Conservation (phyloP, 2,329 filamentous ascomycete species). For the Trichocomaceae sp. region DNA sequence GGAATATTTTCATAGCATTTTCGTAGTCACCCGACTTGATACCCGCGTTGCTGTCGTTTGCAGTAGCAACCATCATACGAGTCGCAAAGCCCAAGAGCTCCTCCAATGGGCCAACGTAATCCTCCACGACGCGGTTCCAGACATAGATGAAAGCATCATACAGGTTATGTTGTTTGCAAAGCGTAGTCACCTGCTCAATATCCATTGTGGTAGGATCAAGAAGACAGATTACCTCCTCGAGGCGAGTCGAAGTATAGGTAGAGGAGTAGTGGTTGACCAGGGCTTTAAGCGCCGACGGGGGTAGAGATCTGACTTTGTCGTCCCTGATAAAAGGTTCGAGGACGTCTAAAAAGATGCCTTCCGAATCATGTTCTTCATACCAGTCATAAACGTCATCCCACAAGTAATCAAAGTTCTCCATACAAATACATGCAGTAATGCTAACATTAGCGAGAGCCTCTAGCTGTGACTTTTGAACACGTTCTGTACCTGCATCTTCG, state of each 20-base stretch:
- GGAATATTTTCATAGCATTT: conserved; percentile 83
- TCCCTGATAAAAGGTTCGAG: conserved; percentile 85
- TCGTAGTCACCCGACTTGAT: conserved; percentile 46
- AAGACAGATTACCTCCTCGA: conserved; percentile 93
- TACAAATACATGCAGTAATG: conserved; percentile 72
- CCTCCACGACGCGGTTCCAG: conserved; percentile 83
- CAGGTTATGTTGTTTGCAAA: conserved; percentile 86
- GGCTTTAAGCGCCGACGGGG: conserved; percentile 77
- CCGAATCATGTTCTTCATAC: conserved; percentile 70
- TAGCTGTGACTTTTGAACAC: conserved; percentile 57
- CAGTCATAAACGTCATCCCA: conserved; percentile 87
- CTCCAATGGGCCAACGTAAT: conserved; percentile 85
- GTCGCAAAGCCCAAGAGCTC: conserved; percentile 59
- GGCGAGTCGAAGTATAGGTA: conserved; percentile 64
- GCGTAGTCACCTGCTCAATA: conserved; percentile 79
- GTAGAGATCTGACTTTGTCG: conserved; percentile 64
- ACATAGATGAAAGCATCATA: conserved; percentile 96
- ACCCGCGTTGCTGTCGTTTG: conserved; percentile 42
- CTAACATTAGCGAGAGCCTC: conserved; percentile 74
- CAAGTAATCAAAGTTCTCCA: conserved; percentile 72
- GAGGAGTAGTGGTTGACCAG: conserved; percentile 74
- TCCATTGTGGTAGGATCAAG: conserved; percentile 88
- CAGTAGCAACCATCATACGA: conserved; percentile 17
- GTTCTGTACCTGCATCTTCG: conserved; percentile 41
- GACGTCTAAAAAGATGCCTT: conserved; percentile 76